These are phyloP conservation scores for Pleurotus ostreatus DNA, from an alignment of 768 basidiomycete genomes.

Conservation along the genomic window DNA sequence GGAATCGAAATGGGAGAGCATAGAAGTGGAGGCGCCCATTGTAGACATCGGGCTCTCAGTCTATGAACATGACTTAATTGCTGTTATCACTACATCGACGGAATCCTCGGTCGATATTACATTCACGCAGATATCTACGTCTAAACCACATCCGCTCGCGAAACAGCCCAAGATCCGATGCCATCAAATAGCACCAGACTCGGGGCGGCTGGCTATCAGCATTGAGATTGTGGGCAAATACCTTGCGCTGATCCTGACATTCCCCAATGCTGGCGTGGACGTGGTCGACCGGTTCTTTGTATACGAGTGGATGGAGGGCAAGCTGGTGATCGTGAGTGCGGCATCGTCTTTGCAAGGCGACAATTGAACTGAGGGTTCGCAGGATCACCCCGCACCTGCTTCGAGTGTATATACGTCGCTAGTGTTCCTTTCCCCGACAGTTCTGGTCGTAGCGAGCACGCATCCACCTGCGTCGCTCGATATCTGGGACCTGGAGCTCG, in stretches of 20 bases:
- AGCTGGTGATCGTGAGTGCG: constrained; percentile 28
- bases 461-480: constrained; percentile 23
- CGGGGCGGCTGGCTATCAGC: constrained; percentile 26
- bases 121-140: constrained; percentile 19
- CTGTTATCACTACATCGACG: constrained; percentile 35
- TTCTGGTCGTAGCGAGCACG: constrained; percentile 31
- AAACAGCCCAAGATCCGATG: constrained; percentile 8
- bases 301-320: constrained; percentile 40
- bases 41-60: constrained; percentile 41
- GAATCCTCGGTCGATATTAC: constrained; percentile 8
- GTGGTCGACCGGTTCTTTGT: constrained; percentile 29
- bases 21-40: constrained; percentile 25
- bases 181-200: neutral
- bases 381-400: constrained; percentile 17
- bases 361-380: neutral
- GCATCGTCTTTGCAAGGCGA: too few relatives aligned
- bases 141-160: constrained; percentile 12
- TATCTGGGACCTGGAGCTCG: constrained; percentile 23
- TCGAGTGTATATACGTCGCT: constrained; percentile 25
- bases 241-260: constrained; percentile 33
- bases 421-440: constrained; percentile 28
- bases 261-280: constrained; percentile 14
- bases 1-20: constrained; percentile 22
- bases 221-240: constrained; percentile 44
- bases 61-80: constrained; percentile 42